A percentile compares a stretch with the other conserved stretches of the same genome.
phyloP scores from a whole-genome alignment of 176 grass and related monocot species.

The Musa troglodytarum region DNA sequence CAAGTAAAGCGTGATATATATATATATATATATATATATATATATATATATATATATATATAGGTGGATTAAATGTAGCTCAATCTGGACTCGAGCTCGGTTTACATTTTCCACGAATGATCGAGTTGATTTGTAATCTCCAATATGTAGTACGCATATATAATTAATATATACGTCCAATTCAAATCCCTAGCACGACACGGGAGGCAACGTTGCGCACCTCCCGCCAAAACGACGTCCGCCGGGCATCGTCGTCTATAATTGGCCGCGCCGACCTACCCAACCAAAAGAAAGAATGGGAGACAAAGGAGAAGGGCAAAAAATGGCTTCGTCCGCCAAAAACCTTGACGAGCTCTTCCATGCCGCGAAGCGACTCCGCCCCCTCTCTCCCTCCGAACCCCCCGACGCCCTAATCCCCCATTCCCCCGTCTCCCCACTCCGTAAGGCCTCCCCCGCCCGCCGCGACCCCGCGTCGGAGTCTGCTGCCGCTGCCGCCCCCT shows the following conservation, averaged over 20 bases:
- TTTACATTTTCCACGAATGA: no score
- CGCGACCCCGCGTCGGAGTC: conserved; percentile 10
- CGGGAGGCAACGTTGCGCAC: neutral
- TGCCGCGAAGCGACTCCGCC: conserved; percentile 64
- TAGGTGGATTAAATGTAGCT: no score
- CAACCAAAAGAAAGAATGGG: neutral
- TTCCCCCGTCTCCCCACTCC: conserved; percentile 23
- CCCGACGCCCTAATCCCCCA: conserved; percentile 7
- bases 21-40: no score
- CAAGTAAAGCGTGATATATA: no score
- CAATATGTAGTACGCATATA: no score
- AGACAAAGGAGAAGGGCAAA: conserved; percentile 5
- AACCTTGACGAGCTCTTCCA: conserved; percentile 55
- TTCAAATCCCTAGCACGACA: neutral
- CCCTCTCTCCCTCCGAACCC: conserved; percentile 4
- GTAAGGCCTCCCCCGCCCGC: neutral
- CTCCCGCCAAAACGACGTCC: conserved; percentile 27
- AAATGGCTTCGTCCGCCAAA: conserved; percentile 49
- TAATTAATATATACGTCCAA: no score
- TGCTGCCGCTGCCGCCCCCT: neutral
- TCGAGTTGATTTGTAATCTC: no score
- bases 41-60: no score
- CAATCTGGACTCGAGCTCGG: no score
- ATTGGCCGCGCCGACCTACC: neutral
- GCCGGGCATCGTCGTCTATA: neutral